Evolutionary conservation across 2,329 filamentous ascomycete genomes (phyloP).

Genomic region (Scedosporium apiospermum): DNA sequence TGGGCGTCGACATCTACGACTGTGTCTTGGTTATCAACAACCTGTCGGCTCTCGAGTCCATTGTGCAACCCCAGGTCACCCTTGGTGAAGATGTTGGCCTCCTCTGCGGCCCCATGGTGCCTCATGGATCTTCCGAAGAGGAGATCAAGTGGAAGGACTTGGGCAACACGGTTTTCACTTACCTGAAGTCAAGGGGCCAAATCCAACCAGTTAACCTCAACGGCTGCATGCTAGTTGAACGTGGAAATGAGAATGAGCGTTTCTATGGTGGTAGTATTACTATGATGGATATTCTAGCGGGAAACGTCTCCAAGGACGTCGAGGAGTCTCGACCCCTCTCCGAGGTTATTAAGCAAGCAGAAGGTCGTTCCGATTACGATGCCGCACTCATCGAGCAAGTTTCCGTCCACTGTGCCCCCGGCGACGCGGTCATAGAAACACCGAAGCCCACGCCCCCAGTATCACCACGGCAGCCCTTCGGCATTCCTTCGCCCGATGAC

Average conservation of each 20-base stretch:
- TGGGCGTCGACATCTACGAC: conserved; percentile 92
- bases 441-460: conserved; percentile 22
- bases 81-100: conserved; percentile 74
- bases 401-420: conserved; percentile 60
- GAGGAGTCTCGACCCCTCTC: conserved; percentile 53
- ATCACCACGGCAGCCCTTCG: conserved; percentile 50
- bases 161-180: conserved; percentile 45
- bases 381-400: conserved; percentile 53
- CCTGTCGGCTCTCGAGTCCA: conserved; percentile 71
- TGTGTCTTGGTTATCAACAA: conserved; percentile 91
- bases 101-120: conserved; percentile 63
- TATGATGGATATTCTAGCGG: conserved; percentile 47
- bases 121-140: conserved; percentile 40
- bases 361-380: conserved; percentile 72
- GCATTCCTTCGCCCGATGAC: conserved; percentile 68
- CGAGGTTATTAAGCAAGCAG: conserved; percentile 79
- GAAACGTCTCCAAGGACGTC: conserved; percentile 43
- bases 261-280: conserved; percentile 43
- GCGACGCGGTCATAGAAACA: conserved; percentile 54
- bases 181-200: conserved; percentile 49
- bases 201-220: conserved; percentile 44
- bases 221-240: conserved; percentile 47
- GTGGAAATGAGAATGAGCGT: conserved; percentile 49
- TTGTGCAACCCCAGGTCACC: conserved; percentile 69
- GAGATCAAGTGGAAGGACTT: conserved; percentile 43